A percentile compares a stretch with the other conserved stretches of the same genome.
Evolutionary conservation across 1,284 basidiomycete species (phyloP).

Genomic region (Papiliotrema terrestris): DNA sequence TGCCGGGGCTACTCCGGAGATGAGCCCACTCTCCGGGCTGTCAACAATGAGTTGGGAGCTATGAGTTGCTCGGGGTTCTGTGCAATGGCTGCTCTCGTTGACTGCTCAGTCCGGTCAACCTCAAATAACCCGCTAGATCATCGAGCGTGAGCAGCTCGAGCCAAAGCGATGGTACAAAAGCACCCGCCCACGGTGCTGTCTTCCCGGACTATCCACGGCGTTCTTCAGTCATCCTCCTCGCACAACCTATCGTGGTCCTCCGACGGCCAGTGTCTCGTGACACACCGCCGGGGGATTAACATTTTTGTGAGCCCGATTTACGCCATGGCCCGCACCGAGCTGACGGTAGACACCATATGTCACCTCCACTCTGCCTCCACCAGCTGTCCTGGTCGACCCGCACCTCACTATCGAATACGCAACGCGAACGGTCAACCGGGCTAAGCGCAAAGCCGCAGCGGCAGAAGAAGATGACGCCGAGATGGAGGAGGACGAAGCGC

Average conservation of each 20-base stretch:
- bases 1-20: too few species aligned
- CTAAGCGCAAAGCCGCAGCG: neutral
- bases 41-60: too few species aligned
- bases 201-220: constrained; percentile 7
- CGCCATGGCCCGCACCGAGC: neutral
- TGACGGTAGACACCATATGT: constrained; percentile 35
- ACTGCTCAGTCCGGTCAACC: too few species aligned
- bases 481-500: neutral
- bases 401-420: constrained; percentile 7
- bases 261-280: constrained; percentile 40
- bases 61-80: too few species aligned
- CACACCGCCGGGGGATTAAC: constrained; percentile 24
- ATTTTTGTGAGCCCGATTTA: constrained; percentile 14
- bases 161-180: neutral
- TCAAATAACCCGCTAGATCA: too few species aligned
- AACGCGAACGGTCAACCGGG: neutral
- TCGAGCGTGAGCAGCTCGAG: too few species aligned
- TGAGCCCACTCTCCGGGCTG: too few species aligned
- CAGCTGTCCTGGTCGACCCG: constrained; percentile 23
- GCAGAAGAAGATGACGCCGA: constrained; percentile 1
- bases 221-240: constrained; percentile 10
- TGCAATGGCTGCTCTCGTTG: too few species aligned
- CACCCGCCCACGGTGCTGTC: constrained; percentile 14
- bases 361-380: constrained; percentile 21
- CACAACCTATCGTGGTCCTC: constrained; percentile 34